Percentiles rank a stretch among this genome's conserved stretches.
phyloP scores from a whole-genome alignment of 768 basidiomycete species.

The Trametes villosa region DNA sequence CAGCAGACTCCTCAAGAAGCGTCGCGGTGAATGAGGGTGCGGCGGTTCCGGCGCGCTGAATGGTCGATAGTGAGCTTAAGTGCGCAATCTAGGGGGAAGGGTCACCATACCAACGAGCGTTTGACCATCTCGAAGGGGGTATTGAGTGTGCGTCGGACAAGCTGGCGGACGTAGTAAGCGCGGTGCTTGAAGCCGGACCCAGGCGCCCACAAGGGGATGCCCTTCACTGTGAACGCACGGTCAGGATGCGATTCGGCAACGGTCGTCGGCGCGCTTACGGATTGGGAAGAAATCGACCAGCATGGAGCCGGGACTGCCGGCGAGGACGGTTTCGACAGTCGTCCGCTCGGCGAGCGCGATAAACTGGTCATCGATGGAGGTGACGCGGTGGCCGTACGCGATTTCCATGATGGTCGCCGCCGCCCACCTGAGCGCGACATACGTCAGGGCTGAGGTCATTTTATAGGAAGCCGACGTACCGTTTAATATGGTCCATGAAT shows the following conservation, averaged over 20 bases:
- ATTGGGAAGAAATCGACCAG: conserved; percentile 32
- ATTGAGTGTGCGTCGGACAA: conserved; percentile 12
- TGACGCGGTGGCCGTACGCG: conserved; percentile 36
- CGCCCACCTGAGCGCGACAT: conserved; percentile 24
- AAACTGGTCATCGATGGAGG: conserved; percentile 33
- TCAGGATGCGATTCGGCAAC: background rate
- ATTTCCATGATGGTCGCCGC: conserved; percentile 34
- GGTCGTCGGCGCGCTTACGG: conserved; percentile 8
- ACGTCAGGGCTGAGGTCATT: background rate
- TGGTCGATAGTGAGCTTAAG: background rate
- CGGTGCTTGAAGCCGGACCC: conserved; percentile 37
- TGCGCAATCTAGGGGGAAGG: background rate
- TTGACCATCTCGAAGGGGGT: conserved; percentile 29
- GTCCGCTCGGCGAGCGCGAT: conserved; percentile 27
- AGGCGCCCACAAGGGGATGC: conserved; percentile 40
- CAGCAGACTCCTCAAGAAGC: conserved; percentile 22
- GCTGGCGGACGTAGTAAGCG: conserved; percentile 10
- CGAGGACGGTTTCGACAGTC: conserved; percentile 17
- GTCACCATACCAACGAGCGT: conserved; percentile 14
- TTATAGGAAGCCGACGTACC: background rate
- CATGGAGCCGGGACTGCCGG: conserved; percentile 26
- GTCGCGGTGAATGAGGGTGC: conserved; percentile 26
- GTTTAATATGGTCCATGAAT: conserved; percentile 10
- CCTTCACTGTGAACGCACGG: conserved; percentile 18
- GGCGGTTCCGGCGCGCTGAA: conserved; percentile 21